These are phyloP conservation scores for Lichtheimia ramosa DNA, from an alignment of 371 early-diverging fungal genomes.

Conservation along the genomic window DNA sequence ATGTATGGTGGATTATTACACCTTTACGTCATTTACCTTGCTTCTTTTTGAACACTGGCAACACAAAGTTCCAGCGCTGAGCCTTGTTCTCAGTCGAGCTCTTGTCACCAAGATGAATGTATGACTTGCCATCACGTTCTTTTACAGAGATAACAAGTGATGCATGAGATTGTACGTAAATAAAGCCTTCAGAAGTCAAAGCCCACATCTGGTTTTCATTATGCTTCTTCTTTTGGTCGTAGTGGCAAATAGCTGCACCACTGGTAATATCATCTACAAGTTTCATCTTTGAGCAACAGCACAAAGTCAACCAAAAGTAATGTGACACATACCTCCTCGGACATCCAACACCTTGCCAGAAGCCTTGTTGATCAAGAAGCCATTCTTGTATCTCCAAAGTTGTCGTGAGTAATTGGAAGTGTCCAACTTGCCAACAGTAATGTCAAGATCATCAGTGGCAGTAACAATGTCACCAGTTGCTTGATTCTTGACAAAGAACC, in stretches of 20 bases:
- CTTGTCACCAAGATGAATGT: constrained; percentile 25
- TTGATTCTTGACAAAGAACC: constrained; percentile 66
- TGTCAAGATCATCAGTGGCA: constrained; percentile 39
- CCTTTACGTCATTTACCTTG: constrained; percentile 20
- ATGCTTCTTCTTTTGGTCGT: constrained; percentile 32
- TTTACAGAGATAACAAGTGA: constrained; percentile 34
- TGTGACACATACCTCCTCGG: constrained; percentile 45
- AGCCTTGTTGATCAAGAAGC: constrained; percentile 57
- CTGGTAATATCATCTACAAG: constrained; percentile 25
- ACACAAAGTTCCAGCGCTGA: constrained; percentile 52
- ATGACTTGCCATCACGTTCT: constrained; percentile 19
- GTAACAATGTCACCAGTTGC: constrained; percentile 49
- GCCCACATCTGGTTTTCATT: constrained; percentile 44
- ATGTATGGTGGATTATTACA: background rate
- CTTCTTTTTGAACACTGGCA: constrained; percentile 51
- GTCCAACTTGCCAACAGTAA: constrained; percentile 49
- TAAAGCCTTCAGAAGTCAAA: constrained; percentile 35
- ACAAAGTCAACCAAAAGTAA: background rate
- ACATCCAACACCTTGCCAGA: constrained; percentile 59
- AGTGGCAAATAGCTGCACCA: constrained; percentile 42
- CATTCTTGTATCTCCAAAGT: constrained; percentile 55
- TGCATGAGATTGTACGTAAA: constrained; percentile 22
- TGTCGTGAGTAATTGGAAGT: constrained; percentile 53
- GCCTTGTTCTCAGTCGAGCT: constrained; percentile 30
- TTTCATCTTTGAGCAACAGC: background rate